Evolutionary conservation across 306 rosid genomes (phyloP), one percentile per base, ranked within the genome.

Genomic region (Vicia sativa): DNA sequence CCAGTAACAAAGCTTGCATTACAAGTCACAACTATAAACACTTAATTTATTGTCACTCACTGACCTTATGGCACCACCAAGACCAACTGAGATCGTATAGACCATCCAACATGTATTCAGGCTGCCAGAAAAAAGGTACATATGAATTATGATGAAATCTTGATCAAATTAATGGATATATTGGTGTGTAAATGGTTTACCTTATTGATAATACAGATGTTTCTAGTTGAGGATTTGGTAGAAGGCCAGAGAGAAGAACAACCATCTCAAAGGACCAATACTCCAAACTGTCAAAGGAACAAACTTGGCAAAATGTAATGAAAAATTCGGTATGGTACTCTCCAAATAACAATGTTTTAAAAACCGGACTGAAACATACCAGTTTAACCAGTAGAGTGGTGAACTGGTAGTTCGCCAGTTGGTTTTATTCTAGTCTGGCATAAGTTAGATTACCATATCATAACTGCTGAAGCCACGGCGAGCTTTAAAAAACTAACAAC

Each of bases 71-170:
- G 88, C 79, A 38, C 88, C 79, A 0, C 91, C 87, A 61, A 86
- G 88, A 19, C 88, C 91, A 68, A 84, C 80, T 6, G 91, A 79
- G 63, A 86, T 77, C 88, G 61, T 81, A 46, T 81, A 86, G 25
- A 86, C 87, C 85, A 77, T 79, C 83, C 85, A 83, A 71, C 84
- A 79, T 37, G 87, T 86, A 62, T 86, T 83, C 42, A 86, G 87
- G 71, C 87, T 86, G 78, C 46, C 64, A 46, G 18, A 48, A 44
- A 11, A 11, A 56, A 15, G 12, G 35, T 56, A 5, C 62, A 65
- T 12, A 18, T 71, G 66, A 52, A 19, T 52, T 15, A 19, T 52
- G 31, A 64, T 37, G 54, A 7, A 45, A 65, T 11, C 5, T 26
- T 35, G 52, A 45, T 45, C 15, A 67, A 59, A 60, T 16, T 9